Conservation (phyloP, 2,329 filamentous ascomycete genomes). For the Pyrenophora tritici-repentis region DNA sequence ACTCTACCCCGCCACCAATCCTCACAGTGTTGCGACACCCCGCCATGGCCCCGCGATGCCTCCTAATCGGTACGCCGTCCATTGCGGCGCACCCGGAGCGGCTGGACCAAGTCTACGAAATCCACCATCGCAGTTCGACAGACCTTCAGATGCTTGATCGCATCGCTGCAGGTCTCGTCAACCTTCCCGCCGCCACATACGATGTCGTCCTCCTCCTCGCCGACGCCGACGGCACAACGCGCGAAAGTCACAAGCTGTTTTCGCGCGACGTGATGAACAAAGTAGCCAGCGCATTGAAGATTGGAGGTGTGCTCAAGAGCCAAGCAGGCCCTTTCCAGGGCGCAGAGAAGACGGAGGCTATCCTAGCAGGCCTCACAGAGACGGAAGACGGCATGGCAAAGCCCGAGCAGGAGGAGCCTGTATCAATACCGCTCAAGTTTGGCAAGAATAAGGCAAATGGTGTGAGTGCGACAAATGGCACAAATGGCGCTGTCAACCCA, state of each 20-base stretch:
- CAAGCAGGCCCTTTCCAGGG: conserved; percentile 67
- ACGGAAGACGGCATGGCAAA: conserved; percentile 72
- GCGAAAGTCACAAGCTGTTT: conserved; percentile 69
- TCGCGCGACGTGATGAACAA: conserved; percentile 69
- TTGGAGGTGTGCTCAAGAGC: conserved; percentile 69
- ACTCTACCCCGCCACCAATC: conserved; percentile 2
- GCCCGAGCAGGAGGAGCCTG: conserved; percentile 63
- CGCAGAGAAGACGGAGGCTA: conserved; percentile 73
- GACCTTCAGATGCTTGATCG: conserved; percentile 99
- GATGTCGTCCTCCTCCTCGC: conserved; percentile 83
- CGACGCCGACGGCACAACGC: conserved; percentile 68
- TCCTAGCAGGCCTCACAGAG: conserved; percentile 77
- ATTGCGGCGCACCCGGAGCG: conserved; percentile 83
- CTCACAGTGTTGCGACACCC: conserved; percentile 17
- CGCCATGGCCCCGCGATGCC: conserved; percentile 61
- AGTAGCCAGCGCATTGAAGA: conserved; percentile 72
- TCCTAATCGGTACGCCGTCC: conserved; percentile 88
- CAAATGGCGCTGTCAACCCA: conserved; percentile 31
- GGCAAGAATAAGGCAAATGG: conserved; percentile 63
- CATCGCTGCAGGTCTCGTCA: conserved; percentile 77
- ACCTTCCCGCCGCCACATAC: conserved; percentile 77
- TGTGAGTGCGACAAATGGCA: conserved; percentile 26
- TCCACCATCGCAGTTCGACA: conserved; percentile 74
- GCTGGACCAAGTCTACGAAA: conserved; percentile 70
- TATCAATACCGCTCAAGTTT: conserved; percentile 67